phyloP scores from a whole-genome alignment of 306 rosid genomes.

The Trifolium subterraneum region DNA sequence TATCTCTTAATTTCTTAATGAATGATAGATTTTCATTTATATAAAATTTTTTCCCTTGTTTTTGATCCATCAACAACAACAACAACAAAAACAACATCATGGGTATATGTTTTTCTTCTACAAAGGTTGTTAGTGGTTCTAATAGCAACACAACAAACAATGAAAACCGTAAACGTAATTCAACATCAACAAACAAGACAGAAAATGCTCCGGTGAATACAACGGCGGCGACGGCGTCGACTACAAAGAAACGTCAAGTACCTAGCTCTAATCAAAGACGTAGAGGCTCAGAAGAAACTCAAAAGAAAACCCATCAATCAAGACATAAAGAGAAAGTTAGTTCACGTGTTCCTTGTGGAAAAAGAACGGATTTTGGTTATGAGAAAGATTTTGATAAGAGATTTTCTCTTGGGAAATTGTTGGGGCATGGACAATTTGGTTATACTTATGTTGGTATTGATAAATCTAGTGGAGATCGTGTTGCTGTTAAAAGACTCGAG shows the following conservation, averaged over 20 bases:
- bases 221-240: background rate
- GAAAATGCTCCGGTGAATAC: background rate
- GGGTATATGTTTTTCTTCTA: conserved; percentile 67
- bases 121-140: conserved; percentile 67
- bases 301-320: conserved; percentile 43
- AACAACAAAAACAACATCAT: conserved; percentile 39
- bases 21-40: conserved; percentile 28
- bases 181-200: conserved; percentile 15
- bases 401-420: conserved; percentile 82
- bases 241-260: conserved; percentile 15
- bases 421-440: conserved; percentile 97
- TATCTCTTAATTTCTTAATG: background rate
- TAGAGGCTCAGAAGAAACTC: conserved; percentile 48
- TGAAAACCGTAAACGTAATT: conserved; percentile 37
- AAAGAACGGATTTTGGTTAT: conserved; percentile 96
- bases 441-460: conserved; percentile 88
- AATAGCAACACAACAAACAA: conserved; percentile 50
- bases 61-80: conserved; percentile 25
- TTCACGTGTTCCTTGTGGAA: conserved; percentile 72
- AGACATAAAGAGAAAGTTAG: conserved; percentile 44
- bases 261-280: conserved; percentile 15
- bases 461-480: conserved; percentile 86
- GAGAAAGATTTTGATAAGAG: conserved; percentile 67
- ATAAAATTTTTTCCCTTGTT: conserved; percentile 21
- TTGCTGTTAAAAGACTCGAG: conserved; percentile 91